Evolutionary conservation across 2,329 filamentous ascomycete species (phyloP).

Genomic region (Cercospora sp.): DNA sequence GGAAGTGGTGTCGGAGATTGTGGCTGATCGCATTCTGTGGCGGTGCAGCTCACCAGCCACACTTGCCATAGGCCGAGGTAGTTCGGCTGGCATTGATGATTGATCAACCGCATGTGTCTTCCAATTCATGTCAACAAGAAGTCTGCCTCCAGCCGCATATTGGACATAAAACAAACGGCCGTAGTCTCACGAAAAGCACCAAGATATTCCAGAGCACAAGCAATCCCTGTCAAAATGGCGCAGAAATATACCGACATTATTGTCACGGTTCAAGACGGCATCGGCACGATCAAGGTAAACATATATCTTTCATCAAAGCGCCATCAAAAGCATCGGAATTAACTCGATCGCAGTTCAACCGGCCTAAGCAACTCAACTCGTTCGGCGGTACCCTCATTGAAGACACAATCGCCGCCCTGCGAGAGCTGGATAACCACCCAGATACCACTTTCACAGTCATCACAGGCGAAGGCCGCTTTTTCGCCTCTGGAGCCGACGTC

Average conservation of each 20-base stretch:
- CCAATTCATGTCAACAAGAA: not conserved
- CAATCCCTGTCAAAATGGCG: conserved; percentile 3
- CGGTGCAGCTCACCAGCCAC: conserved; percentile 1
- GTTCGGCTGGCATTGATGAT: conserved; percentile 39
- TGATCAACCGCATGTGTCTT: not conserved
- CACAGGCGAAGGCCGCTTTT: conserved; percentile 35
- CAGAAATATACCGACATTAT: conserved; percentile 31
- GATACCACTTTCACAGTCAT: conserved; percentile 34
- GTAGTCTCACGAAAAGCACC: not conserved
- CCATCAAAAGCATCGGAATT: not conserved
- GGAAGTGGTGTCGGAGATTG: not conserved
- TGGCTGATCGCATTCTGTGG: not conserved
- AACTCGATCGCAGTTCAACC: conserved; percentile 28
- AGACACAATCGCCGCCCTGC: conserved; percentile 32
- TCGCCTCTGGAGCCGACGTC: conserved; percentile 33
- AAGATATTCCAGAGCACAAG: not conserved
- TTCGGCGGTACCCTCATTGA: conserved; percentile 30
- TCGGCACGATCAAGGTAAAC: conserved; percentile 21
- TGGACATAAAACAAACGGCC: not conserved
- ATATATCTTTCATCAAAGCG: not conserved
- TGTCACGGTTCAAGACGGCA: conserved; percentile 18
- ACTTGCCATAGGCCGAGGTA: conserved; percentile 34
- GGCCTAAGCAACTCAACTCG: conserved; percentile 33
- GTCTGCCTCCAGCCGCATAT: not conserved
- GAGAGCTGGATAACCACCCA: conserved; percentile 32